Evolutionary conservation across 306 rosid species (phyloP), one percentile per base, ranked within the genome.

Genomic region (Ormosia emarginata): DNA sequence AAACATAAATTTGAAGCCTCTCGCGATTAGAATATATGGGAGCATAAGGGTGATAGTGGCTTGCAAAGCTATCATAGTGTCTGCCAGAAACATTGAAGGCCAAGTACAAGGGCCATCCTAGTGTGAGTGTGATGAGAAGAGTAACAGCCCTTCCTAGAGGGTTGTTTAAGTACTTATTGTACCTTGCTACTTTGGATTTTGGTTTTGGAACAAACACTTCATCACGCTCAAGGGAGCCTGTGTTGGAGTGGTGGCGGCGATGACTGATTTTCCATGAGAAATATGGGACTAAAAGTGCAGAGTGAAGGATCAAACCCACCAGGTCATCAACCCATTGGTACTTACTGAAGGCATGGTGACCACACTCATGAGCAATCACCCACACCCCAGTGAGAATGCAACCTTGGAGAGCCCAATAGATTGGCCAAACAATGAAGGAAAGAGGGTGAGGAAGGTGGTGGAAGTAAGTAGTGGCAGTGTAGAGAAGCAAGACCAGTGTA

Each of bases 311-410:
- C 11, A 92, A 79, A 69, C 98, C 97, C 1, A 92, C 86, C 0
- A 49, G 3, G 79, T 92, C 92, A 55, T 94, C 97, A 1, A 92
- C 66, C 77, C 59, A 56, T 52, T 90, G 97, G 82, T 89, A 84
- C 15, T 90, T 88, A 55, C 97, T 89, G 32, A 94, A 94, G 71
- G 97, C 98, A 52, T 90, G 94, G 85, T 92, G 98, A 12, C 97
- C 95, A 71, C 97, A 94, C 71, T 94, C 98, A 12, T 94, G 98
- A 18, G 98, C 97, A 33, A 92, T 86, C 71, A 90, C 93, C 97
- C 97, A 92, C 12, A 89, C 83, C 2, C 91, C 94, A 3, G 94
- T 91, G 79, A 84, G 83, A 62, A 83, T 49, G 67, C 93, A 82
- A 67, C 98, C 97, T 73, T 91, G 93, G 77, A 83, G 40, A 14